phyloP scores from a whole-genome alignment of 148 eudicot species.

The Oxyria digyna region DNA sequence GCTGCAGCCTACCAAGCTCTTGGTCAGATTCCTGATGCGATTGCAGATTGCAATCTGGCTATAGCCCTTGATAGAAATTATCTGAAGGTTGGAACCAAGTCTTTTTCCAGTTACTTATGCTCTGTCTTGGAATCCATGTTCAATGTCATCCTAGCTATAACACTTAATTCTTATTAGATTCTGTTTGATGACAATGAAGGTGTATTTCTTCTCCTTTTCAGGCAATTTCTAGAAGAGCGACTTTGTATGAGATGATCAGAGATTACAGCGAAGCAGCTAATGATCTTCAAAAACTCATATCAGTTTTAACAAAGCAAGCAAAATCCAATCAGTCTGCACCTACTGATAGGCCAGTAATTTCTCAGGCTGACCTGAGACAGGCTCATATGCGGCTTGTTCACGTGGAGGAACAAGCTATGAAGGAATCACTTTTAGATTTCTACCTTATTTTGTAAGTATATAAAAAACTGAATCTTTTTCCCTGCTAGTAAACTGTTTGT shows the following conservation, averaged over 20 bases:
- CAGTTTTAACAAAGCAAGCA: constrained; percentile 44
- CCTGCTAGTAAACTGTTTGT: not conserved
- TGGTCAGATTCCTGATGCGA: constrained; percentile 69
- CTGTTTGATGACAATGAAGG: not conserved
- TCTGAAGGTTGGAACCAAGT: constrained; percentile 46
- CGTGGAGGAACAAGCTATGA: constrained; percentile 59
- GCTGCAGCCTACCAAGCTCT: constrained; percentile 87
- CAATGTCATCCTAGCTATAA: not conserved
- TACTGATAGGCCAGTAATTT: constrained; percentile 25
- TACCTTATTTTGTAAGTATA: constrained; percentile 82
- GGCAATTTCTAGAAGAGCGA: constrained; percentile 85
- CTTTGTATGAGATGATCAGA: constrained; percentile 84
- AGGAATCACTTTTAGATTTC: constrained; percentile 57
- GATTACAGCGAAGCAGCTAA: constrained; percentile 75
- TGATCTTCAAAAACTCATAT: constrained; percentile 55
- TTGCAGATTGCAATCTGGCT: constrained; percentile 93
- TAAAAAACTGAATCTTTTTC: not conserved
- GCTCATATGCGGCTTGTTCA: constrained; percentile 42
- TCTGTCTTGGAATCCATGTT: not conserved
- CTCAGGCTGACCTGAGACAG: constrained; percentile 50
- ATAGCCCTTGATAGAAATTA: constrained; percentile 82
- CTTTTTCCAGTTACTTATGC: not conserved
- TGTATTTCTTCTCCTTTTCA: constrained; percentile 18
- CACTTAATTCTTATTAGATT: not conserved
- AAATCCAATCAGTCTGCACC: constrained; percentile 29